These are phyloP conservation scores for Barbarea vulgaris DNA, from an alignment of 345 rosid genomes.

Conservation along the genomic window DNA sequence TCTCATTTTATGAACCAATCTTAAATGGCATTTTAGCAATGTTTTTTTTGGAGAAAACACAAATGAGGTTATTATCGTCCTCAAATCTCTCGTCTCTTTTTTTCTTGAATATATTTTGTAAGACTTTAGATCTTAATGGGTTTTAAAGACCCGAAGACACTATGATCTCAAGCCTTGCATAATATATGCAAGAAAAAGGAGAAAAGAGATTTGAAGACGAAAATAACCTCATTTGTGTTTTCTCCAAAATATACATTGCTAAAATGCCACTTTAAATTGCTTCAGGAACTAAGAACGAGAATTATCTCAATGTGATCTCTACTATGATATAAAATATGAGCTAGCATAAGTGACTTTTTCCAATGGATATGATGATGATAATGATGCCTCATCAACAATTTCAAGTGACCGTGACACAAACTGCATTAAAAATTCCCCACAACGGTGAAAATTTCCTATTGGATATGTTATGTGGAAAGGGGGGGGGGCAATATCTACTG, in stretches of 20 bases:
- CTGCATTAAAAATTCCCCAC: no score
- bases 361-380: not conserved
- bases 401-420: no score
- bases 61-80: conserved; percentile 48
- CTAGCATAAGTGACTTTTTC: not conserved
- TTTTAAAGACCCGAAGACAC: no score
- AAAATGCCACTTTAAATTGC: conserved; percentile 35
- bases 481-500: no score
- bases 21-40: conserved; percentile 39
- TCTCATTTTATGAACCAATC: conserved; percentile 29
- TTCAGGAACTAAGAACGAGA: conserved; percentile 24
- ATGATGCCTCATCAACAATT: no score
- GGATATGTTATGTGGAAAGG: no score
- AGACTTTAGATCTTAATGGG: not conserved
- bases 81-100: conserved; percentile 40
- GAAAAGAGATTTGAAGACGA: conserved; percentile 47
- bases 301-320: conserved; percentile 34
- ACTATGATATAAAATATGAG: conserved; percentile 42
- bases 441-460: no score
- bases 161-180: conserved; percentile 25
- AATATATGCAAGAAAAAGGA: conserved; percentile 29
- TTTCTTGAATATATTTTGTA: conserved; percentile 19
- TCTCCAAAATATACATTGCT: conserved; percentile 32
- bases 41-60: conserved; percentile 32
- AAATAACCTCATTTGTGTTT: conserved; percentile 46